phyloP scores from a whole-genome alignment of 495 filamentous ascomycete genomes.

The Penicillium argentinense region DNA sequence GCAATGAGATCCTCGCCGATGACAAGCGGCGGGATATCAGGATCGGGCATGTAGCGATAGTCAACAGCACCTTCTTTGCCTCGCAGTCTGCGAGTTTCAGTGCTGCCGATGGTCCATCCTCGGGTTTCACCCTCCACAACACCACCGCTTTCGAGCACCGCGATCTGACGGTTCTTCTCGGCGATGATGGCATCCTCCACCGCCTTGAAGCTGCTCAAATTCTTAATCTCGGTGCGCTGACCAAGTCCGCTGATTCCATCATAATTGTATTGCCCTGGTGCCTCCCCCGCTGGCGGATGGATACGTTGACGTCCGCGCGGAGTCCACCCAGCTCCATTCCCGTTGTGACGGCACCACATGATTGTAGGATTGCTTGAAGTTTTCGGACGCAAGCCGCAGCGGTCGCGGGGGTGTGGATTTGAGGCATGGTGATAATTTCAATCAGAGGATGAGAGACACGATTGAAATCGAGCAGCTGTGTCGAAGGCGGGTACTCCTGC shows the following conservation, averaged over 20 bases:
- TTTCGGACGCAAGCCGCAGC: conserved; percentile 87
- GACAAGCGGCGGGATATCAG: conserved; percentile 78
- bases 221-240: conserved; percentile 96
- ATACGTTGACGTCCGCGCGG: conserved; percentile 94
- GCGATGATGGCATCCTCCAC: conserved; percentile 91
- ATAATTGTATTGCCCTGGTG: conserved; percentile 49
- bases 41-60: conserved; percentile 98
- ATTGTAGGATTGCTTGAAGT: conserved; percentile 77
- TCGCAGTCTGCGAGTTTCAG: conserved; percentile 71
- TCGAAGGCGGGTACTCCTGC: conserved; percentile 67
- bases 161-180: conserved; percentile 86
- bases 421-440: conserved; percentile 89
- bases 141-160: conserved; percentile 74
- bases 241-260: conserved; percentile 63
- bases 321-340: conserved; percentile 94
- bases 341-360: conserved; percentile 76
- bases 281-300: conserved; percentile 59
- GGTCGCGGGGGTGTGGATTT: conserved; percentile 79
- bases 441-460: conserved; percentile 86
- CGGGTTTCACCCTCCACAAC: conserved; percentile 83
- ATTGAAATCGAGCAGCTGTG: conserved; percentile 90
- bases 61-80: conserved; percentile 98
- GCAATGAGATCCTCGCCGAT: conserved; percentile 70
- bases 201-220: conserved; percentile 89
- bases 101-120: conserved; percentile 83